Conservation (phyloP, 2,329 filamentous ascomycete genomes). For the Coniochaeta pulveracea region DNA sequence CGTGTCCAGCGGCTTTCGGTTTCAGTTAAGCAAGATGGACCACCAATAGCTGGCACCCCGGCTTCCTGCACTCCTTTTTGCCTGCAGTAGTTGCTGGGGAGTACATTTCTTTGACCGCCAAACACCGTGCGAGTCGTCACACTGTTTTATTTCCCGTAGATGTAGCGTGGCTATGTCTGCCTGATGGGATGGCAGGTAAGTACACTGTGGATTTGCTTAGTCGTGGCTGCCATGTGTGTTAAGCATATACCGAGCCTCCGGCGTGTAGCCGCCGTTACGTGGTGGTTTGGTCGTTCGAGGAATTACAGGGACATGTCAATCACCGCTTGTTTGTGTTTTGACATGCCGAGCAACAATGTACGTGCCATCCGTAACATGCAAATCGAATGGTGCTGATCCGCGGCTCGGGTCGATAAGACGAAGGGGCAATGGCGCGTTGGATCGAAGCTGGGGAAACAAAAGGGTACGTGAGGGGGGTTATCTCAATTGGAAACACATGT, state of each 20-base stretch:
- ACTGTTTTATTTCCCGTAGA: slow-evolving; percentile 19
- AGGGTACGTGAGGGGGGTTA: neutral
- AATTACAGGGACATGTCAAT: neutral
- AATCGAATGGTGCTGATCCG: neutral
- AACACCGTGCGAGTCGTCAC: slow-evolving; percentile 3
- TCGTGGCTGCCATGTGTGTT: neutral
- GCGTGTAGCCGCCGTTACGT: neutral
- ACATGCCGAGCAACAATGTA: no score
- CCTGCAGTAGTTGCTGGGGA: slow-evolving; percentile 19
- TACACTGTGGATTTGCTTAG: neutral
- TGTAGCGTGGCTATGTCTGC: slow-evolving; percentile 1
- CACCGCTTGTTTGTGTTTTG: neutral
- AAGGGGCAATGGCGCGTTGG: neutral
- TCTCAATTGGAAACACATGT: slow-evolving; percentile 5
- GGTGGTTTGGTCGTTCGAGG: neutral
- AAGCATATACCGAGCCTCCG: neutral
- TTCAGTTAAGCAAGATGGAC: slow-evolving; percentile 18
- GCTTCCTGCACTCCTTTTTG: slow-evolving; percentile 25
- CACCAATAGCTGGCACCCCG: slow-evolving; percentile 18
- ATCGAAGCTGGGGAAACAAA: slow-evolving; percentile 3
- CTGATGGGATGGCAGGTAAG: neutral
- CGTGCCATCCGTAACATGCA: slow-evolving; percentile 1
- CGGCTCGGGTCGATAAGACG: neutral
- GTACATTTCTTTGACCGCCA: slow-evolving; percentile 10
- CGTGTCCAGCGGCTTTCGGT: slow-evolving; percentile 24